Base-by-base conservation (phyloP, 106 monocot genomes). In the Vanilla planifolia region DNA sequence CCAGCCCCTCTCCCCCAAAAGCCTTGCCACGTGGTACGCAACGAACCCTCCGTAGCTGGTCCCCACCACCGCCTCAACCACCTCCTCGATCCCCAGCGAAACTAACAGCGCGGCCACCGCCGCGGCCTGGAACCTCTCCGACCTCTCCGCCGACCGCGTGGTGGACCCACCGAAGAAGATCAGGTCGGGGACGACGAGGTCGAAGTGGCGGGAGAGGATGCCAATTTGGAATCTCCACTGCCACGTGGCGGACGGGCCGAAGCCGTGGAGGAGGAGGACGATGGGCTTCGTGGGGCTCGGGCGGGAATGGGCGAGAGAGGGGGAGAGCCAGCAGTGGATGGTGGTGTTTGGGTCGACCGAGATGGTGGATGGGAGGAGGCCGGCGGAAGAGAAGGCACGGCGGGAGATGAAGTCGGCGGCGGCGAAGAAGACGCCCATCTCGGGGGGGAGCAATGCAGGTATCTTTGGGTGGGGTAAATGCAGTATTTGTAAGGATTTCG, bases 11-110 rank as follows among this genome's bases (percentile, higher is more conserved):
- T 27, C 71, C 16, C 80, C 77, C 10, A 73, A 37, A 37, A 44
- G 24, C 57, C 53, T 33, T 14, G 71, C 74, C 68, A 86, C 9
- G 56, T 81, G 86, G 81, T 86, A 86, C 30, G 80, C 86, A 48
- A 81, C 80, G 61, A 76, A 81, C 30, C 89, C 89, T 11, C 89
- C 89, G 67, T 89, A 89, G 58, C 89, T 89, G 40, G 68, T 88
- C 66, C 80, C 80, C 34, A 58, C 50, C 2, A 56, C 66, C 23
- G 24, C 48, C 48, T 23, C 0, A 15, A 19, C 5, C 24, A 10
- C 6, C 24, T 25, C 6, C 24, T 21, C 6, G 24, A 48, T 48
- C 6, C 23, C 24, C 23, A 48, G 10, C 25, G 21, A 23, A 8
- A 6, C 23, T 25, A 48, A 24, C 11, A 48, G 24, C 21, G 48